Evolutionary conservation across 495 filamentous ascomycete genomes (phyloP).

Genomic region (Hypoxylon trugodes): DNA sequence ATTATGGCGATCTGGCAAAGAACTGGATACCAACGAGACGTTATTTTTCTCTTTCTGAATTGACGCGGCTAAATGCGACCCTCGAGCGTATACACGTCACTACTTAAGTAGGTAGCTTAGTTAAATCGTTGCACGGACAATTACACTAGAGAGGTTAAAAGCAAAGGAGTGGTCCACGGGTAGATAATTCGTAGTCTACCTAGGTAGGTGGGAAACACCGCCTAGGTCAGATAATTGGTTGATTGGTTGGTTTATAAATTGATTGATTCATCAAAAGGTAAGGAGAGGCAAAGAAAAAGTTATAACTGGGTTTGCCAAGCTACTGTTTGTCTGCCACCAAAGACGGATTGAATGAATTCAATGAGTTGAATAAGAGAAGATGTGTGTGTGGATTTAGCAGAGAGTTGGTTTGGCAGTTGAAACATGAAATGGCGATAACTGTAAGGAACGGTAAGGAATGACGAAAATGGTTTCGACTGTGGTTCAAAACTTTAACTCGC

Average conservation of each 20-base stretch:
- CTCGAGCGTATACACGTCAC: slow-evolving; percentile 21
- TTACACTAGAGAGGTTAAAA: background rate
- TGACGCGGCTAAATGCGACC: slow-evolving; percentile 41
- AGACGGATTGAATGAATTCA: slow-evolving; percentile 1
- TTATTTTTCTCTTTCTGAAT: slow-evolving; percentile 15
- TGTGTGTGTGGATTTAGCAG: too few relatives aligned
- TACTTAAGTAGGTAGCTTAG: background rate
- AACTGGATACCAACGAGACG: slow-evolving; percentile 18
- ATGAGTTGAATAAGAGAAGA: background rate
- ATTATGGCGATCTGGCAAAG: slow-evolving; percentile 37
- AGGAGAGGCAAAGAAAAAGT: slow-evolving; percentile 5
- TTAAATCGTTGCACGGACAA: slow-evolving; percentile 1
- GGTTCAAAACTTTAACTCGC: slow-evolving; percentile 29
- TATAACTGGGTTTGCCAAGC: background rate
- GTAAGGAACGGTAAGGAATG: slow-evolving; percentile 22
- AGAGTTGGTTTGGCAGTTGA: slow-evolving; percentile 7
- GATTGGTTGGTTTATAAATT: too few relatives aligned
- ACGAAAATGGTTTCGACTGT: slow-evolving; percentile 35
- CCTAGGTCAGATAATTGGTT: too few relatives aligned
- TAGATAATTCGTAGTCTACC: too few relatives aligned
- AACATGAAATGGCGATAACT: slow-evolving; percentile 21
- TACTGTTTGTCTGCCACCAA: background rate
- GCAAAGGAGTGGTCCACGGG: background rate
- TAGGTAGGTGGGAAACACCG: too few relatives aligned
- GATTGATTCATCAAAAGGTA: slow-evolving; percentile 4